Evolutionary conservation across 176 grass and related monocot genomes (phyloP).

Genomic region (Paspalum vaginatum): DNA sequence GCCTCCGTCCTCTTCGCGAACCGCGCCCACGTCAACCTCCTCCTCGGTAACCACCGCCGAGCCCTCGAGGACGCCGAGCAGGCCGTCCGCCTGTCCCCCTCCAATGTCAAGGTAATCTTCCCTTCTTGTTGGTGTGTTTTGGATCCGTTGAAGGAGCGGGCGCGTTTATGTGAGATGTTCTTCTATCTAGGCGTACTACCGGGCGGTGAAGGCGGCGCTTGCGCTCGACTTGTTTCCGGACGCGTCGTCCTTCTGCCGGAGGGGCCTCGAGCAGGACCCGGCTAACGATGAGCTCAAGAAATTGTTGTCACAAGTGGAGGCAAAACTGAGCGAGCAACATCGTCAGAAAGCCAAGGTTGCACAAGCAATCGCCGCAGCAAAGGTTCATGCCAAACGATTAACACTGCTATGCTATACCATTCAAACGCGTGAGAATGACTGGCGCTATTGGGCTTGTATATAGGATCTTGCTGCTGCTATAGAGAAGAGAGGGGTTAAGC

Average conservation of each 20-base stretch:
- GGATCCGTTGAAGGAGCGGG: background rate
- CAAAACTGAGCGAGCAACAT: constrained; percentile 55
- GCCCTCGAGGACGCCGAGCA: constrained; percentile 73
- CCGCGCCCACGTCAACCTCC: constrained; percentile 82
- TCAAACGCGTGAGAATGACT: constrained; percentile 20
- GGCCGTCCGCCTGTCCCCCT: constrained; percentile 59
- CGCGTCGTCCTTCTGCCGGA: constrained; percentile 71
- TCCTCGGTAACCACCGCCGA: constrained; percentile 80
- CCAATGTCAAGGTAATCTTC: constrained; percentile 71
- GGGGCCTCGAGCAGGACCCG: constrained; percentile 63
- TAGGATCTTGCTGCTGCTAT: constrained; percentile 67
- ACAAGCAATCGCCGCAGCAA: constrained; percentile 52
- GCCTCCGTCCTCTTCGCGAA: constrained; percentile 86
- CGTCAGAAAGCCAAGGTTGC: constrained; percentile 57
- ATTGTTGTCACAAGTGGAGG: constrained; percentile 60
- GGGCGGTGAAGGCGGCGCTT: constrained; percentile 78
- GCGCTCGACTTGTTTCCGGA: constrained; percentile 60
- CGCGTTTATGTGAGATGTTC: constrained; percentile 39
- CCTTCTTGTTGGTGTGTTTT: background rate
- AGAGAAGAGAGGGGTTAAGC: constrained; percentile 69
- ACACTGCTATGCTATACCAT: background rate
- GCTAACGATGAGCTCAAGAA: constrained; percentile 81
- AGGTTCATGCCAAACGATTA: constrained; percentile 51
- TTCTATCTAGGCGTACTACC: constrained; percentile 79
- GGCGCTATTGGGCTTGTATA: constrained; percentile 2